These are phyloP conservation scores for Anaeromyces robustus DNA, from an alignment of 192 early-diverging fungal species.

Conservation along the genomic window DNA sequence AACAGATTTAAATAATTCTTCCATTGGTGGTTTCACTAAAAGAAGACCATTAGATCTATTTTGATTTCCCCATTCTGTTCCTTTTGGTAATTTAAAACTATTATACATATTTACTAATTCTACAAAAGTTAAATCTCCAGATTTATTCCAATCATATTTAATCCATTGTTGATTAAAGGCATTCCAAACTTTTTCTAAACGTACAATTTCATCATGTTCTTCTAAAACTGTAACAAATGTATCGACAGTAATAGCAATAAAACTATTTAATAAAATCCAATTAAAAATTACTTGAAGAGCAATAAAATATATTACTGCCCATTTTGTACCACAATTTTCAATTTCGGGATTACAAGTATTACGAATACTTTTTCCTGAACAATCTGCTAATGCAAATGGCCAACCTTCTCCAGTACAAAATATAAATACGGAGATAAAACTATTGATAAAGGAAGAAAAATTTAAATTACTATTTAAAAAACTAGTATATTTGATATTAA, in stretches of 20 bases:
- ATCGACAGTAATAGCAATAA: not conserved
- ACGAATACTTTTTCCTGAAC: not conserved
- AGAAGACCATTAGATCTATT: not conserved
- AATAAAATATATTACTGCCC: not conserved
- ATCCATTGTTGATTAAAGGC: not conserved
- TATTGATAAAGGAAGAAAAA: not conserved
- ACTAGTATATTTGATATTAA: not conserved
- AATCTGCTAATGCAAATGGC: not conserved
- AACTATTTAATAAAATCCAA: not conserved
- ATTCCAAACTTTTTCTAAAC: not conserved
- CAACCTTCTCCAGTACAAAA: not conserved
- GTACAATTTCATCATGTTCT: not conserved
- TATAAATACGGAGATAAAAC: not conserved
- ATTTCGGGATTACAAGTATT: not conserved
- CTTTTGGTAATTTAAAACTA: not conserved
- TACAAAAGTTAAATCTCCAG: not conserved
- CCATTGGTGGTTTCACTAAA: not conserved
- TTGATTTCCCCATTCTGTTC: not conserved
- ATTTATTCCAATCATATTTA: not conserved
- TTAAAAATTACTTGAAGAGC: not conserved
- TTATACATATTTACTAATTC: not conserved
- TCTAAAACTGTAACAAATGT: not conserved
- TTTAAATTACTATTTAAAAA: not conserved
- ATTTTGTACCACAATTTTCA: not conserved
- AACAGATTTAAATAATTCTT: not conserved